phyloP scores from a whole-genome alignment of 1,284 basidiomycete genomes.

The Laetiporus sulphureus region DNA sequence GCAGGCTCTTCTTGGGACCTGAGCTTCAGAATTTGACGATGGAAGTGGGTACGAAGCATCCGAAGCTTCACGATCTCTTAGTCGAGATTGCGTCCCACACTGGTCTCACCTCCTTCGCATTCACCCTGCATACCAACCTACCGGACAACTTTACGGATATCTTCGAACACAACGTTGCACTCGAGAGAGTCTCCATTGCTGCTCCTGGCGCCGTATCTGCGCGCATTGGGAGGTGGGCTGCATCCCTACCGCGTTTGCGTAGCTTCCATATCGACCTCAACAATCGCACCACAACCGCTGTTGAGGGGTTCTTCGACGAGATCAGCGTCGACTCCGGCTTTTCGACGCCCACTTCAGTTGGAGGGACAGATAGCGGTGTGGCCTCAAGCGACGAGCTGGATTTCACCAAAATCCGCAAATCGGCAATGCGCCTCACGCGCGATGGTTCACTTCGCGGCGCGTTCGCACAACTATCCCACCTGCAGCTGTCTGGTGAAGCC shows the following conservation, averaged over 20 bases:
- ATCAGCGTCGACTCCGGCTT: constrained; percentile 54
- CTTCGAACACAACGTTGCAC: constrained; percentile 45
- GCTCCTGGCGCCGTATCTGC: constrained; percentile 66
- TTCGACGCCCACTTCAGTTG: constrained; percentile 58
- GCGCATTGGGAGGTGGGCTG: constrained; percentile 62
- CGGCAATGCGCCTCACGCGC: constrained; percentile 50
- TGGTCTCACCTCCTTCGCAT: constrained; percentile 56
- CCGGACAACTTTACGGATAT: constrained; percentile 65
- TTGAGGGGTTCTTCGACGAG: constrained; percentile 73
- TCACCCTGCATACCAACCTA: constrained; percentile 58
- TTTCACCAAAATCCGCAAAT: constrained; percentile 63
- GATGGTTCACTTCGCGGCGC: constrained; percentile 36
- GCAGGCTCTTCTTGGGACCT: constrained; percentile 55
- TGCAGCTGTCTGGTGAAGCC: constrained; percentile 63
- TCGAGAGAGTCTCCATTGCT: constrained; percentile 57
- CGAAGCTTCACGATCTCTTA: constrained; percentile 55
- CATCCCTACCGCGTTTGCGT: constrained; percentile 51
- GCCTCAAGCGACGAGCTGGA: constrained; percentile 70
- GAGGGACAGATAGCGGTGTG: constrained; percentile 64
- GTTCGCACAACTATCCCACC: constrained; percentile 49
- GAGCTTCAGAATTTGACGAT: constrained; percentile 51
- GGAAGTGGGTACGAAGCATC: constrained; percentile 51
- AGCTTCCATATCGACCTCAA: constrained; percentile 65
- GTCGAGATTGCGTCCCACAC: constrained; percentile 53
- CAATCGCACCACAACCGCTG: constrained; percentile 53